Conservation (phyloP, 176 grass and related monocot genomes). For the Oropetium thomaeum region DNA sequence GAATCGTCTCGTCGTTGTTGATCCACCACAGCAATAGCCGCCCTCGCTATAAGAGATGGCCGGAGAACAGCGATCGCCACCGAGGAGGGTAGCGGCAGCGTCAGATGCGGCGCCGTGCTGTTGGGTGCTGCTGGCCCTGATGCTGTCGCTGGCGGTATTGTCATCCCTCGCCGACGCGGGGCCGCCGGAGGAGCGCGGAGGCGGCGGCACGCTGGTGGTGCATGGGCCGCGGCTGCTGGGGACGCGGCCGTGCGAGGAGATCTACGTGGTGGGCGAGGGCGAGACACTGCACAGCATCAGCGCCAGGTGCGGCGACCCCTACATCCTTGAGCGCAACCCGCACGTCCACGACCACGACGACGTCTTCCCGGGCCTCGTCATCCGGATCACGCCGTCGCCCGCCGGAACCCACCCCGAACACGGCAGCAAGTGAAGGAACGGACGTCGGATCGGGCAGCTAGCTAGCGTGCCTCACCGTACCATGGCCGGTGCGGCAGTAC, state of each 20-base stretch:
- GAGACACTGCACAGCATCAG: conserved; percentile 91
- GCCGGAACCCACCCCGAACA: neutral
- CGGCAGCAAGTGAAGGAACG: conserved; percentile 1
- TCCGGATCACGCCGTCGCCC: conserved; percentile 55
- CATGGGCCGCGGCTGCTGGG: conserved; percentile 30
- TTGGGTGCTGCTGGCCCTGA: conserved; percentile 35
- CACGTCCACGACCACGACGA: conserved; percentile 89
- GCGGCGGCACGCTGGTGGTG: conserved; percentile 3
- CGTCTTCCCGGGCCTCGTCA: conserved; percentile 91
- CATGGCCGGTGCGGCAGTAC: neutral
- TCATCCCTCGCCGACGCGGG: conserved; percentile 34
- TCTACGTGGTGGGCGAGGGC: conserved; percentile 75
- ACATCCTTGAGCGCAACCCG: conserved; percentile 83
- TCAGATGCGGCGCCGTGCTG: conserved; percentile 60
- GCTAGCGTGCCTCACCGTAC: neutral
- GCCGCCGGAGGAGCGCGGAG: neutral
- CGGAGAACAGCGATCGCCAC: neutral
- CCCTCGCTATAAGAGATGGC: neutral
- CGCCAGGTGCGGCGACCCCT: conserved; percentile 82
- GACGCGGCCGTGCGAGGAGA: conserved; percentile 69
- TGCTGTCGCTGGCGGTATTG: conserved; percentile 50
- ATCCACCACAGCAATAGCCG: neutral
- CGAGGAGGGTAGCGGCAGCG: conserved; percentile 5
- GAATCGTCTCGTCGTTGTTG: neutral
- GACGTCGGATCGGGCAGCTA: neutral